Evolutionary conservation across 441 rosid species (phyloP).

Genomic region (Erysimum pusillum): DNA sequence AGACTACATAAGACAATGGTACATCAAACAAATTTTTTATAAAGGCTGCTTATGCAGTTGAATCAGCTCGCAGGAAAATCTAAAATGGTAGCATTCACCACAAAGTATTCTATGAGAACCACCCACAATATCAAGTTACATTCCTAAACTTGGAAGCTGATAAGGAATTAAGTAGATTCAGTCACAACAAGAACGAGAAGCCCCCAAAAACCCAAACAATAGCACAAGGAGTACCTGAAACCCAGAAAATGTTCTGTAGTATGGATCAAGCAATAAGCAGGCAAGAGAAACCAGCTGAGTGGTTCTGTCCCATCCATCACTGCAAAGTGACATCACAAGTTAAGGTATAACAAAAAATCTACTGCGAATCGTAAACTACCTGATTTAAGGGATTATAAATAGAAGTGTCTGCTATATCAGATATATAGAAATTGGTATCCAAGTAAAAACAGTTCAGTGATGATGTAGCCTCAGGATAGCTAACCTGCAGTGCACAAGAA

Average conservation of each 20-base stretch:
- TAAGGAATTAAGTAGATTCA: slow-evolving; percentile 18
- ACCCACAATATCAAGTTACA: slow-evolving; percentile 17
- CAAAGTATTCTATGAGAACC: slow-evolving; percentile 25
- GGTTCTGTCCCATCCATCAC: slow-evolving; percentile 99
- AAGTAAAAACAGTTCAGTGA: slow-evolving; percentile 10
- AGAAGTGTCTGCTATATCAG: slow-evolving; percentile 17
- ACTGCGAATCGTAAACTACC: slow-evolving; percentile 28
- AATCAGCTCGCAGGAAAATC: slow-evolving; percentile 21
- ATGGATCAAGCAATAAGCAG: slow-evolving; percentile 93
- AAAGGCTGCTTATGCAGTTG: slow-evolving; percentile 21
- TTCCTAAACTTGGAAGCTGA: slow-evolving; percentile 13
- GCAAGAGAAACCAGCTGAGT: slow-evolving; percentile 97
- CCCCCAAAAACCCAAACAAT: slow-evolving; percentile 8
- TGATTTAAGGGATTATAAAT: slow-evolving; percentile 15
- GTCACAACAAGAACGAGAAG: slow-evolving; percentile 1
- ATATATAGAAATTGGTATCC: slow-evolving; percentile 23
- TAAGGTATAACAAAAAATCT: slow-evolving; percentile 12
- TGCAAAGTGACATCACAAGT: slow-evolving; percentile 50
- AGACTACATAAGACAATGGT: slow-evolving; percentile 31
- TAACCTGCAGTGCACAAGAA: slow-evolving; percentile 99
- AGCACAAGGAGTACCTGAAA: slow-evolving; percentile 77
- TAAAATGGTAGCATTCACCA: slow-evolving; percentile 23
- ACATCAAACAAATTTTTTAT: slow-evolving; percentile 26
- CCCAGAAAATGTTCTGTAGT: slow-evolving; percentile 89
- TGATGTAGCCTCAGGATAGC: slow-evolving; percentile 40